Evolutionary conservation across 31 red algal genomes (phyloP).

Genomic region (Odonthalia washingtoniensis): DNA sequence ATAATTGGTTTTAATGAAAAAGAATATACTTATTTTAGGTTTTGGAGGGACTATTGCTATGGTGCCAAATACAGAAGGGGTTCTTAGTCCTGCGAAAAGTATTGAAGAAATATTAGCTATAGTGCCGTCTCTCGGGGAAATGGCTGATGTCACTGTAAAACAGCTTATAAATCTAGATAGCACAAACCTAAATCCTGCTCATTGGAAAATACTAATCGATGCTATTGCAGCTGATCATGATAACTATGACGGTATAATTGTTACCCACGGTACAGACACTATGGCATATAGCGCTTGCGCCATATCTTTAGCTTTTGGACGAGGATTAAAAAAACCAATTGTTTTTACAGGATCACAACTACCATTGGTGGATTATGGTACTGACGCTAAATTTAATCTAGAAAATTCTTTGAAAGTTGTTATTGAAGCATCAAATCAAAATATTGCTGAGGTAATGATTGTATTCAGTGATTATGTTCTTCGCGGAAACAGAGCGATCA

Average conservation of each 20-base stretch:
- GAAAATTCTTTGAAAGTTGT: not conserved
- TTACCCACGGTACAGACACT: conserved; percentile 19
- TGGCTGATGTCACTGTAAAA: conserved; percentile 11
- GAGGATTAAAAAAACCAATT: conserved; percentile 11
- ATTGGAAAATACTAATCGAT: conserved; percentile 5
- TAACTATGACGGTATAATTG: conserved; percentile 24
- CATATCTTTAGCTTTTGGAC: conserved; percentile 8
- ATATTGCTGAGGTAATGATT: conserved; percentile 31
- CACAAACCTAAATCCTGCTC: conserved; percentile 3
- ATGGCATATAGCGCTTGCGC: conserved; percentile 10
- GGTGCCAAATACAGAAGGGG: not conserved
- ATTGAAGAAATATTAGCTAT: conserved; percentile 24
- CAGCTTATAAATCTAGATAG: conserved; percentile 10
- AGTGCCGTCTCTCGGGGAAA: conserved; percentile 6
- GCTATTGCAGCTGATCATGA: not conserved
- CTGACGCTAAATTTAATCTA: conserved; percentile 11
- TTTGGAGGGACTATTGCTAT: conserved; percentile 26
- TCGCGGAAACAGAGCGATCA: conserved; percentile 6
- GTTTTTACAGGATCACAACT: conserved; percentile 13
- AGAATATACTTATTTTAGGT: conserved; percentile 9
- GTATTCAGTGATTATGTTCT: conserved; percentile 9
- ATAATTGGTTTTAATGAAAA: conserved; percentile 2
- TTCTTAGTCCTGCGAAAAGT: conserved; percentile 2
- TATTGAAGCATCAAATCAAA: conserved; percentile 10
- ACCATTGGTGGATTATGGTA: conserved; percentile 8